Evolutionary conservation across 257 asterid species (phyloP), one percentile per base, ranked within the genome.

Genomic region (Jacaranda mimosifolia): DNA sequence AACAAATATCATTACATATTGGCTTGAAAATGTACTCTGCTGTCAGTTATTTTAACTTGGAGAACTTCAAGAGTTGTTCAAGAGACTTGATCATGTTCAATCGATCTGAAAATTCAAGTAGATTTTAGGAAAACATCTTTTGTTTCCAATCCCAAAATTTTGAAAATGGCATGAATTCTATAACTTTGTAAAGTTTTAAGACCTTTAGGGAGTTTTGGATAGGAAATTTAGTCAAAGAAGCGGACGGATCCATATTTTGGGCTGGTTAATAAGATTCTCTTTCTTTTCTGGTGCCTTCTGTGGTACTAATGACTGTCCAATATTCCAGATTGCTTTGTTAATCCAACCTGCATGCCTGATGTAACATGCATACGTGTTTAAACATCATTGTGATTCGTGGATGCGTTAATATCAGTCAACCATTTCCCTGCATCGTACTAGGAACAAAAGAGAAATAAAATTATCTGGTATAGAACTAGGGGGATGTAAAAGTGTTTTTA

Each of bases 1-100:
- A n/a, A n/a, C n/a, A n/a, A n/a, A n/a, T n/a, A n/a, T n/a, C n/a
- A 63, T 65, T 75, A 64, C 65, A 12, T 10, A 63, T 32, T 75
- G 55, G 64, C 43, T 75, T 7, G 64, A 74, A 45, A 32, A 17
- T 57, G 21, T 21, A 13, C 75, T 55, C 43, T 48, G 36, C 14
- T 53, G 53, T 15, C 18, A 58, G 48, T 69, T 55, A 19, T 76
- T 65, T 39, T 45, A 77, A 52, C 67, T 48, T 53, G 76, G 9
- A 26, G 65, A 70, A 77, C 72, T 78, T 48, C 62, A 62, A 15
- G 73, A 51, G 42, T 19, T 46, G 51, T 52, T 77, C 40, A 10
- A 58, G 69, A 67, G 46, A 65, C 18, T 68, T 4, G 21, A 46
- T 17, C 62, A 45, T 32, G 55, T 10, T 62, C 49, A 72, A 39